Evolutionary conservation across 176 grass and related monocot species (phyloP).

Genomic region (Zea luxurians): DNA sequence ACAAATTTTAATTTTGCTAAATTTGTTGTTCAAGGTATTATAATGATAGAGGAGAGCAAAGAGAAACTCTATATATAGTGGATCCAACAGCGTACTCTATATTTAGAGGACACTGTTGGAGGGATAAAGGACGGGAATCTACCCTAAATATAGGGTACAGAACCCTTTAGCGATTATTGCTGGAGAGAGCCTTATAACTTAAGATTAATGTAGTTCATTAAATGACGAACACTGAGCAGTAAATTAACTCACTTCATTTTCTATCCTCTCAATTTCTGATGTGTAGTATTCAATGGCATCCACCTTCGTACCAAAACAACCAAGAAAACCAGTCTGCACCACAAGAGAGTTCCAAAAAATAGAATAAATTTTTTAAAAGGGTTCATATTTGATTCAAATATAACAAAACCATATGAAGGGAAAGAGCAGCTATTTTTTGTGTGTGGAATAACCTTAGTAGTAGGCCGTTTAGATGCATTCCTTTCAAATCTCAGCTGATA

Average conservation of each 20-base stretch:
- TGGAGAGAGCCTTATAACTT: too few relatives aligned
- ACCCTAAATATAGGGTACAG: too few relatives aligned
- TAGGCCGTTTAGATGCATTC: conserved; percentile 67
- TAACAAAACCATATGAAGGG: conserved; percentile 5
- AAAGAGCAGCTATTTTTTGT: conserved; percentile 15
- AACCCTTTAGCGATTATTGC: too few relatives aligned
- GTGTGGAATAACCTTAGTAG: conserved; percentile 62
- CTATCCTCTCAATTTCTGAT: conserved; percentile 77
- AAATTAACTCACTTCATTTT: conserved; percentile 68
- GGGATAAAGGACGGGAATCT: too few relatives aligned
- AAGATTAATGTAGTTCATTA: conserved; percentile 29
- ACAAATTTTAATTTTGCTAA: too few relatives aligned
- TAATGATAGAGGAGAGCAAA: too few relatives aligned
- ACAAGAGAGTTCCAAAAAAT: conserved; percentile 37
- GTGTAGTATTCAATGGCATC: conserved; percentile 93
- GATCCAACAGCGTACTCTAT: too few relatives aligned
- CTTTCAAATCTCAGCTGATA: conserved; percentile 86
- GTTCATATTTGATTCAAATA: background rate
- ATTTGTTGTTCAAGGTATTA: too few relatives aligned
- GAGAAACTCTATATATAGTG: too few relatives aligned
- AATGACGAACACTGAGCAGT: conserved; percentile 7
- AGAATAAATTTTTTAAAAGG: background rate
- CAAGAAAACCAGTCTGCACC: conserved; percentile 86
- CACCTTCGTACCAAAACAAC: conserved; percentile 73
- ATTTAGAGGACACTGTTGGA: too few relatives aligned